A percentile compares a stretch with the other conserved stretches of the same genome.
These are phyloP conservation scores for Wickerhamomyces chambardii DNA, from an alignment of 805 yeast species.

Conservation along the genomic window DNA sequence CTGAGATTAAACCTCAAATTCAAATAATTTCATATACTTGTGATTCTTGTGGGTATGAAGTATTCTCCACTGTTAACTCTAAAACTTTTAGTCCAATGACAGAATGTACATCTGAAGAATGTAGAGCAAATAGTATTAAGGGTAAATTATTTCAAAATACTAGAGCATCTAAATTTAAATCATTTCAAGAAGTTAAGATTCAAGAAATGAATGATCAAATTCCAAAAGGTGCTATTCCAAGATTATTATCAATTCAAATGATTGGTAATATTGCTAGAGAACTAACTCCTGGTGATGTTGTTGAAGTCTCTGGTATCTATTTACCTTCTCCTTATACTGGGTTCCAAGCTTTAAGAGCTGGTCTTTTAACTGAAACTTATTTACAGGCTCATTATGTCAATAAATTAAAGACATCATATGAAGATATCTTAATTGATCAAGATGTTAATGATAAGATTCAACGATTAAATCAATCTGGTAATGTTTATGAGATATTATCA, in stretches of 20 bases:
- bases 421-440: constrained; percentile 46
- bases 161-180: constrained; percentile 89
- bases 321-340: constrained; percentile 96
- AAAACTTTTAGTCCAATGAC: constrained; percentile 79
- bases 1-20: constrained; percentile 92
- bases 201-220: constrained; percentile 96
- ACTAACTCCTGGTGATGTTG: constrained; percentile 90
- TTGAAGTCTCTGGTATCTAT: constrained; percentile 86
- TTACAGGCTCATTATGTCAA: constrained; percentile 78
- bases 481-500: constrained; percentile 73
- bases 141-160: constrained; percentile 91
- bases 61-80: constrained; percentile 88
- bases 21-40: constrained; percentile 93
- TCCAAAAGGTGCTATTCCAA: constrained; percentile 96
- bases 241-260: constrained; percentile 78
- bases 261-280: constrained; percentile 86
- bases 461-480: constrained; percentile 48
- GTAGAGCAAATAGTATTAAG: constrained; percentile 68
- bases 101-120: constrained; percentile 79
- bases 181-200: constrained; percentile 91
- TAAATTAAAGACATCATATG: constrained; percentile 88
- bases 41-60: constrained; percentile 94
- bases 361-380: constrained; percentile 88
- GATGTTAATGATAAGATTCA: constrained; percentile 49
- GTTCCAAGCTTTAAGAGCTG: constrained; percentile 85